phyloP scores from a whole-genome alignment of 1,139 yeast species.

The Pneumocystis jirovecii region DNA sequence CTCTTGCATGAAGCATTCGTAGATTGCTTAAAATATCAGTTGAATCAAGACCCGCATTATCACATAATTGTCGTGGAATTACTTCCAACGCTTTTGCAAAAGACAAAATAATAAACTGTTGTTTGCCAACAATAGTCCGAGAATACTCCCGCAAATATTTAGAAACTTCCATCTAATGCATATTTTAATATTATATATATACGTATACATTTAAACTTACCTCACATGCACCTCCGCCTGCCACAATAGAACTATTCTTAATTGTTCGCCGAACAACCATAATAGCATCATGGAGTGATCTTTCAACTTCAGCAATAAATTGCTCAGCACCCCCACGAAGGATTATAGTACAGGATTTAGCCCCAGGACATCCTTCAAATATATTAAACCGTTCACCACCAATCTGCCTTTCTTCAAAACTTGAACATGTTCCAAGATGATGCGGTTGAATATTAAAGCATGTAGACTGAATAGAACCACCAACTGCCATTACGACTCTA shows the following conservation, averaged over 20 bases:
- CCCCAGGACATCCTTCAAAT: constrained; percentile 81
- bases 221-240: constrained; percentile 98
- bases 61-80: constrained; percentile 93
- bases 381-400: constrained; percentile 91
- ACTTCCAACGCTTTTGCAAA: constrained; percentile 91
- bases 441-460: constrained; percentile 56
- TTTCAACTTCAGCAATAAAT: constrained; percentile 94
- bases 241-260: constrained; percentile 72
- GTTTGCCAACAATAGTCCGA: constrained; percentile 83
- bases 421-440: constrained; percentile 74
- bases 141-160: constrained; percentile 76
- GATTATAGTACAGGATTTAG: constrained; percentile 83
- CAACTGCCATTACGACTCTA: constrained; percentile 85
- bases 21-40: constrained; percentile 79
- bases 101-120: constrained; percentile 79
- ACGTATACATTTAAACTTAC: neutral
- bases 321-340: constrained; percentile 98
- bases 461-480: constrained; percentile 82
- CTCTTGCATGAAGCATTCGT: constrained; percentile 88
- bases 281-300: constrained; percentile 93
- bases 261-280: constrained; percentile 96
- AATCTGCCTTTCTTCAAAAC: constrained; percentile 83
- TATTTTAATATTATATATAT: neutral
- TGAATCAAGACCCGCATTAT: constrained; percentile 94
- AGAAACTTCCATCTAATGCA: constrained; percentile 67